These are phyloP conservation scores for Quercus glauca DNA, from an alignment of 306 rosid species.

Conservation along the genomic window DNA sequence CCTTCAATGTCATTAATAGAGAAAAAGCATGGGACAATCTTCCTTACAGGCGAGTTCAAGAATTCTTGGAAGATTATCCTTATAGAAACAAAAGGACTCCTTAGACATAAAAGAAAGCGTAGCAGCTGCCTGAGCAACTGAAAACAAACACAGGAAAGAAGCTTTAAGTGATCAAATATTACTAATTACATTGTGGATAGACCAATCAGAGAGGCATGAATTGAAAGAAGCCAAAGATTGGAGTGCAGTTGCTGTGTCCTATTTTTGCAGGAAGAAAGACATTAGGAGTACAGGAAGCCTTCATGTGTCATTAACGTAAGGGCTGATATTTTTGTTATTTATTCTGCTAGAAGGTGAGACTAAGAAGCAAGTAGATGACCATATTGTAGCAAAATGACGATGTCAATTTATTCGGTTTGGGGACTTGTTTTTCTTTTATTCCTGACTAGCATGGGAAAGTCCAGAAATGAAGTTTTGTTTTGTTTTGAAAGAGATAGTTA, in stretches of 20 bases:
- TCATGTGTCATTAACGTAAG: neutral
- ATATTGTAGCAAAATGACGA: neutral
- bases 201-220: too few relatives aligned
- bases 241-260: neutral
- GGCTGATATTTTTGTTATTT: neutral
- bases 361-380: neutral
- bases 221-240: neutral
- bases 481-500: neutral
- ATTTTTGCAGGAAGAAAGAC: neutral
- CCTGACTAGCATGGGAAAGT: neutral
- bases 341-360: neutral
- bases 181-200: too few relatives aligned
- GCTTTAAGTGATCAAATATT: too few relatives aligned
- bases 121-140: too few relatives aligned
- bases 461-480: neutral
- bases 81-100: too few relatives aligned
- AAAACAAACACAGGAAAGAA: too few relatives aligned
- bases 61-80: too few relatives aligned
- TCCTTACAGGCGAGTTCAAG: too few relatives aligned
- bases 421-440: neutral
- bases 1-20: too few relatives aligned
- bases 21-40: too few relatives aligned
- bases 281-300: neutral
- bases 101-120: too few relatives aligned
- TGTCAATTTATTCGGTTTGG: neutral